phyloP scores from a whole-genome alignment of 179 eudicot species.

The Beta corolliflora region DNA sequence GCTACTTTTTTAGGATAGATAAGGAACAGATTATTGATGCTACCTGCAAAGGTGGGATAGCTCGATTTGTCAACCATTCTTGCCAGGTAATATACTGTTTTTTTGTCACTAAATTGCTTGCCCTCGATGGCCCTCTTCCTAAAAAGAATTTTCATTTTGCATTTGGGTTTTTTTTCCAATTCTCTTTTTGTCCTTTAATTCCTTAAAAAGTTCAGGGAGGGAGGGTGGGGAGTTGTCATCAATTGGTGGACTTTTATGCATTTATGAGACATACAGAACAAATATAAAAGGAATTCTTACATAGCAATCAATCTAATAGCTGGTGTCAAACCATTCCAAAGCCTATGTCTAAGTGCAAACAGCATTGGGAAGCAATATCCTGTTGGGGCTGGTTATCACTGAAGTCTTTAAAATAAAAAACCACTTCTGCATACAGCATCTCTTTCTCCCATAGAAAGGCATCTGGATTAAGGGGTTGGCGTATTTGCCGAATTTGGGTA shows the following conservation, averaged over 20 bases:
- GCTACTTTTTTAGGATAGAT: slow-evolving; percentile 80
- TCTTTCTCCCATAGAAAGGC: background rate
- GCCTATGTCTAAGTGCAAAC: too few relatives aligned
- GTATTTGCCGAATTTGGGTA: background rate
- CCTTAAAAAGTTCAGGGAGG: background rate
- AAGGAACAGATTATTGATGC: slow-evolving; percentile 84
- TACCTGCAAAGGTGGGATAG: slow-evolving; percentile 79
- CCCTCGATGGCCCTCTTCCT: background rate
- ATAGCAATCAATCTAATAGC: too few relatives aligned
- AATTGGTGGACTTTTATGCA: background rate
- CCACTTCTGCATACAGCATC: too few relatives aligned
- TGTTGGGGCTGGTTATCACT: too few relatives aligned
- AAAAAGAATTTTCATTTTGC: background rate
- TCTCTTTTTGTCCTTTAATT: background rate
- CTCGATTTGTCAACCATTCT: slow-evolving; percentile 86
- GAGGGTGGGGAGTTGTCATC: background rate
- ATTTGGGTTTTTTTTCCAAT: background rate
- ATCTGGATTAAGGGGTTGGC: too few relatives aligned
- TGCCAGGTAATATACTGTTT: slow-evolving; percentile 56
- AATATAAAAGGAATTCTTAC: background rate
- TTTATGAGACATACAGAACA: background rate
- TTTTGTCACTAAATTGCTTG: background rate
- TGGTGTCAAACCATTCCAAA: too few relatives aligned
- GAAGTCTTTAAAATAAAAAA: too few relatives aligned
- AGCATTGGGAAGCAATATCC: too few relatives aligned